Conservation (phyloP, 1,284 basidiomycete genomes). For the Apiotrichum porosum region DNA sequence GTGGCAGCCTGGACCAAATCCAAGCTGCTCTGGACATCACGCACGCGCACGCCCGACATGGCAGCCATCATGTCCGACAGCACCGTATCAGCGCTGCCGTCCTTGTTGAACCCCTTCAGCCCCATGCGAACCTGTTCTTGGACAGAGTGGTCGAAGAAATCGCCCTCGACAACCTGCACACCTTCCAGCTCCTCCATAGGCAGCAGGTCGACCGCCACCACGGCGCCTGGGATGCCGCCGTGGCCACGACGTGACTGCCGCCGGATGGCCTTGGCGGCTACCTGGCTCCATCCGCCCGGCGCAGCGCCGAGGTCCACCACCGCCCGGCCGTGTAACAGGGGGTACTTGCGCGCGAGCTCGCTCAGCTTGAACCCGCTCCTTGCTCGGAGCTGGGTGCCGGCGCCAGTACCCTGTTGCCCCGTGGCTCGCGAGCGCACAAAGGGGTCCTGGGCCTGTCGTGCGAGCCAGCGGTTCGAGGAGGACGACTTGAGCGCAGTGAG, state of each 20-base stretch:
- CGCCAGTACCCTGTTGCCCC: conserved; percentile 7
- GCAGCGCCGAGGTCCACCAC: conserved; percentile 81
- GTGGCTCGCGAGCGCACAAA: conserved; percentile 33
- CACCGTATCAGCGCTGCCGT: conserved; percentile 41
- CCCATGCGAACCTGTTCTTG: conserved; percentile 49
- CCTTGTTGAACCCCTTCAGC: background rate
- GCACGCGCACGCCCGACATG: conserved; percentile 41
- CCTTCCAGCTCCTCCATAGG: conserved; percentile 63
- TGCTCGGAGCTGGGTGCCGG: conserved; percentile 57
- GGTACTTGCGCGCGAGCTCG: conserved; percentile 30
- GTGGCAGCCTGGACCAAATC: conserved; percentile 45
- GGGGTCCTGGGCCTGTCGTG: conserved; percentile 41
- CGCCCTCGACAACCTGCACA: conserved; percentile 63
- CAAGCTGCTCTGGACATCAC: conserved; percentile 44
- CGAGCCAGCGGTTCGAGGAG: conserved; percentile 46
- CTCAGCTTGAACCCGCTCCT: conserved; percentile 78
- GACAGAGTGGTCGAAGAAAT: conserved; percentile 65
- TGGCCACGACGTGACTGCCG: conserved; percentile 23
- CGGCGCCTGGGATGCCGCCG: conserved; percentile 31
- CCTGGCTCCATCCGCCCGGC: conserved; percentile 84
- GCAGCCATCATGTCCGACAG: conserved; percentile 51
- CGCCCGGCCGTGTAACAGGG: conserved; percentile 54
- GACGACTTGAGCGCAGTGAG: conserved; percentile 21
- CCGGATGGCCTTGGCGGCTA: conserved; percentile 51
- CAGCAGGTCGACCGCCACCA: conserved; percentile 71